Percentiles rank a stretch among this genome's conserved stretches.
Conservation (phyloP, 768 basidiomycete species). For the Termitomyces sp. region DNA sequence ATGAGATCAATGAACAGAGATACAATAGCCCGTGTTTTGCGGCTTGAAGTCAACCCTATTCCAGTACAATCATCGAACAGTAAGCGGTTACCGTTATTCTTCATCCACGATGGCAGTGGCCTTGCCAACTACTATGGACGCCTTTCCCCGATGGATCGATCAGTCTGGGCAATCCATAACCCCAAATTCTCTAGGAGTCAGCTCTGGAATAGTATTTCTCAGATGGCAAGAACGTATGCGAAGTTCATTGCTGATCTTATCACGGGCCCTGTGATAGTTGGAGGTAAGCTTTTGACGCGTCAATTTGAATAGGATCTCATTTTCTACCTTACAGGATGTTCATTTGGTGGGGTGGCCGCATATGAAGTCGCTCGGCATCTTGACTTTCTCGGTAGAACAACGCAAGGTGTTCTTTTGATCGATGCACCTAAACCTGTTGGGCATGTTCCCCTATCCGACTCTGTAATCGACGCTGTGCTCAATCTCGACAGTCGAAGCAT, state of each 20-base stretch:
- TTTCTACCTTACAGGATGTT: slow-evolving; percentile 51
- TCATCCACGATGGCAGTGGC: slow-evolving; percentile 75
- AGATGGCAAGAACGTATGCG: slow-evolving; percentile 52
- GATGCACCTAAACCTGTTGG: slow-evolving; percentile 57
- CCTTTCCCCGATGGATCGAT: slow-evolving; percentile 39
- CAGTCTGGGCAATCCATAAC: slow-evolving; percentile 59
- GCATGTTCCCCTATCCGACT: slow-evolving; percentile 45
- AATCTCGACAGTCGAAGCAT: slow-evolving; percentile 22
- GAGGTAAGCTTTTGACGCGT: slow-evolving; percentile 37
- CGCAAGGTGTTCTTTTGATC: slow-evolving; percentile 58
- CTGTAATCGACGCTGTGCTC: slow-evolving; percentile 44
- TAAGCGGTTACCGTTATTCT: slow-evolving; percentile 39
- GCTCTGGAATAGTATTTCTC: slow-evolving; percentile 40
- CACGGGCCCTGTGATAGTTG: slow-evolving; percentile 41
- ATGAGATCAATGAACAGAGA: background rate
- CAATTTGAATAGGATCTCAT: background rate
- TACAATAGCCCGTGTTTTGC: slow-evolving; percentile 13
- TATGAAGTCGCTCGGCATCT: slow-evolving; percentile 59
- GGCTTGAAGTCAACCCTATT: slow-evolving; percentile 23
- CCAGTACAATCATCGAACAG: slow-evolving; percentile 29
- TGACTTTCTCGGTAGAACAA: slow-evolving; percentile 29
- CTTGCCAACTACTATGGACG: slow-evolving; percentile 45
- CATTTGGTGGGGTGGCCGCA: slow-evolving; percentile 70
- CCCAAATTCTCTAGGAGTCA: slow-evolving; percentile 39
- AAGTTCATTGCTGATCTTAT: slow-evolving; percentile 29